Evolutionary conservation across 2,329 filamentous ascomycete genomes (phyloP), one percentile per base, ranked within the genome.

Genomic region (Pseudogymnoascus sp.): DNA sequence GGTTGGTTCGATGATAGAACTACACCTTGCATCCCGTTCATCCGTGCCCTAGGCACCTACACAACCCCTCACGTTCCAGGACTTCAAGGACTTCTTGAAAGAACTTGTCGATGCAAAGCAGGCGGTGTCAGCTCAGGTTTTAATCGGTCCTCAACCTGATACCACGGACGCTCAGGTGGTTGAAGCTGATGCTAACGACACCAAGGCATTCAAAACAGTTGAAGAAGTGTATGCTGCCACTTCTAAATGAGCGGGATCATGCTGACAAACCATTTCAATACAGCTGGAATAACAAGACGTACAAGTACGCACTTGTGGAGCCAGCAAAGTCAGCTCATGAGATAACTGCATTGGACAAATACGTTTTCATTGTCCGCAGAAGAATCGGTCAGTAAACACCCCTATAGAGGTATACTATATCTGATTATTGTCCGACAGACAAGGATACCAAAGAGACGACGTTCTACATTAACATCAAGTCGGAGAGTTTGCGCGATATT

Each of bases 221-320:
- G 65, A 66, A 63, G 63, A 69, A 67, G 42, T 69, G 60, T 69
- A 60, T 11, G 62, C 65, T 44, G 67, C 53, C 36, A 6, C 10
- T 23, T 15, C 23, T 4, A 44, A 62, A 13, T 35, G 62, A 42
- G 44, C 2, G 17, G 61, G 17, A 61, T 6, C n/a, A 61, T 57
- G 10, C 13, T 60, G 50, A 40, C 62, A 62, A 60, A 65, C 62
- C 64, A 19, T 40, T 62, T 63, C 47, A 3, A 65, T 66, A 62
- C 36, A 70, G 66, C n/a, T 69, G 23, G 66, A 64, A 68, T 50
- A 64, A 59, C 2, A 47, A 61, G 33, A 17, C 42, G 19, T 23
- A 35, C 26, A 62, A 63, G 36, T 36, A 62, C 33, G 28, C 11
- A 23, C 31, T 66, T 65, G 38, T 62, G 31, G 63, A 66, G 65